Base-by-base conservation (phyloP, 495 filamentous ascomycete genomes). In the Hyaloscypha hepaticicola region DNA sequence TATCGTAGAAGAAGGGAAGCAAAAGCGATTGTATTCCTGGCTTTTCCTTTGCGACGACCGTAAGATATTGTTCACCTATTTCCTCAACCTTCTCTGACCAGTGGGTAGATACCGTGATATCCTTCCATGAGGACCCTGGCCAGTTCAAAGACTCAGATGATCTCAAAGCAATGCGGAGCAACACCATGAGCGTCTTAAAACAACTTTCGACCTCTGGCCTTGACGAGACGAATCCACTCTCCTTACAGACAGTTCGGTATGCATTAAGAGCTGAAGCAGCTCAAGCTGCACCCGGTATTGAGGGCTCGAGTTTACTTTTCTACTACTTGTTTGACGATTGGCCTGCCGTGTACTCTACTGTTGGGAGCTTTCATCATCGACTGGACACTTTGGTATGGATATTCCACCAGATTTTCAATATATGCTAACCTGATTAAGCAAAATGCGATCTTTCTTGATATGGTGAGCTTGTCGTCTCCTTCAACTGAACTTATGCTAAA, bases 311-410 rank as follows among this genome's bases (percentile, higher is more conserved):
- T 64, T 75, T 93, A 29, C 79, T 96, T 14, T 91, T 94, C 69
- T 94, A 91, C 72, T 95, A 93, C 71, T 80, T 96, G 6, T 96
- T 95, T 68, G 92, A 96, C 68, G 91, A 95, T 73, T 96, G 90
- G 89, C 80, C 86, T 50, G 86, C 86, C 7, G 88, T 82, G 64
- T 90, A 88, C 70, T 77, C 79, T 25, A 77, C 91, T 22, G 82
- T 92, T 45, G 55, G 41, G 2, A 63, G 21, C 26, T 72, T 90
- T 66, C 83, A 82, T 8, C 75, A 77, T 7, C 72, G 81, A 51
- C 77, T 92, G 27, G 79, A 84, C 45, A 55, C 75, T 58, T 67
- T 93, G 71, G 87, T 89, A 75, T 63, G 78, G 73, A 25, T 29
- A 24, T 59, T 11, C 16, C 9, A 33, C 22, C 25, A 21, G 31